phyloP scores from a whole-genome alignment of 257 asterid species.

The Solanum sitiens region DNA sequence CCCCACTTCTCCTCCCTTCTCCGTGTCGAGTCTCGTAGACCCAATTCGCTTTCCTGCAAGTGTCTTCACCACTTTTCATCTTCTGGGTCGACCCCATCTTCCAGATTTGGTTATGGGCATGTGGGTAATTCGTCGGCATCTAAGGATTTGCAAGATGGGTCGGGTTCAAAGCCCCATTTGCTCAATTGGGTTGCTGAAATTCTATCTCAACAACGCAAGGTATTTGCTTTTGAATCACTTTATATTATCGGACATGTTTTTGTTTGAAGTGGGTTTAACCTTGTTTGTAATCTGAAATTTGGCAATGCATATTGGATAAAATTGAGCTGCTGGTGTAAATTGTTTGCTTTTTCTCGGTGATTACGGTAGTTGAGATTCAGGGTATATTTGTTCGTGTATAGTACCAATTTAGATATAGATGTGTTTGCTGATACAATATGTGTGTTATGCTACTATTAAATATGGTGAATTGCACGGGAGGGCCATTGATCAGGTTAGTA shows the following conservation, averaged over 20 bases:
- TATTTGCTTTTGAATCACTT: neutral
- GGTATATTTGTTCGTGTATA: neutral
- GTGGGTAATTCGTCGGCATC: slow-evolving; percentile 8
- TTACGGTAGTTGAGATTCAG: neutral
- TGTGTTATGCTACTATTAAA: neutral
- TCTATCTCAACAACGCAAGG: slow-evolving; percentile 33
- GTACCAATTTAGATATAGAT: neutral
- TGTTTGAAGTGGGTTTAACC: neutral
- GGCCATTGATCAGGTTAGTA: neutral
- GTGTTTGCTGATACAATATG: neutral
- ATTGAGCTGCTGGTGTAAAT: neutral
- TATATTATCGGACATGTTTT: neutral
- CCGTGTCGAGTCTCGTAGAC: slow-evolving; percentile 10
- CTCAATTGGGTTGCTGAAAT: slow-evolving; percentile 16
- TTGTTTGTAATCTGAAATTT: neutral
- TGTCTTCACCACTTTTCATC: slow-evolving; percentile 9
- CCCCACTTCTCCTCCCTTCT: slow-evolving; percentile 9
- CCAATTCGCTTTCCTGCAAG: slow-evolving; percentile 25
- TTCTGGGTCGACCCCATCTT: neutral
- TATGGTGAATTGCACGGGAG: neutral
- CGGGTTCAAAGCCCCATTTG: slow-evolving; percentile 20
- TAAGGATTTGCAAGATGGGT: slow-evolving; percentile 25
- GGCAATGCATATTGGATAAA: neutral
- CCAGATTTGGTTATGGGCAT: neutral
- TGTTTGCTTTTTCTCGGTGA: neutral